Base-by-base conservation (phyloP, 352 stramenopile species). In the Globisporangium heterothallicum region DNA sequence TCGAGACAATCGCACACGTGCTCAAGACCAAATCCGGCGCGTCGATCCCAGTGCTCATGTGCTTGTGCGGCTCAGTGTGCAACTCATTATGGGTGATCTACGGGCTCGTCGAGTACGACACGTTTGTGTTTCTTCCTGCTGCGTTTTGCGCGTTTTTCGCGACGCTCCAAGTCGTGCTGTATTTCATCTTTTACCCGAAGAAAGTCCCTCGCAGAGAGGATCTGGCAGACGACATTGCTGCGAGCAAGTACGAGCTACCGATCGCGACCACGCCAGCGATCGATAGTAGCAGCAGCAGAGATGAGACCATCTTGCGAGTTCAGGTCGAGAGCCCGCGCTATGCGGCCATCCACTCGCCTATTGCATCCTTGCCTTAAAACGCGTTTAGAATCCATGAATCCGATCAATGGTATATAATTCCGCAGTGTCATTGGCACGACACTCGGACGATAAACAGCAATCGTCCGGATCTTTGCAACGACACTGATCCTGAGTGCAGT, bases 1-100 rank as follows among this genome's bases (percentile, higher is more conserved):
- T 76, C 36, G 67, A 68, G 48, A 76, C 63, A 13, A 68, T 76
- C 36, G 64, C 51, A 13, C 66, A 57, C 35, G 64, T 76, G 45
- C 46, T 73, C 35, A 58, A 59, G 40, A 71, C 64, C 9, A 55
- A 62, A 13, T 69, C 52, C 0, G 54, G 53, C 4, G 56, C 49
- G 8, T 69, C 57, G 13, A 76, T 76, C 38, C 67, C 67, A 6
- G 55, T 73, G 30, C 22, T 47, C 2, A 63, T 76, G 58, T 35
- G 25, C 16, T 7, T 49, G 3, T 27, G 18, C 12, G 49, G 36
- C 25, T 29, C 9, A 4, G 49, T 64, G 1, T 62, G 58, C 57
- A 73, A 71, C 36, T 42, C 50, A 22, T 58, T 76, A 32, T 75
- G 67, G 67, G 58, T 54, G 13, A 32, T 67, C 36, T 59, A 66